Conservation (phyloP, 345 rosid species). For the Bruguiera sexangula region DNA sequence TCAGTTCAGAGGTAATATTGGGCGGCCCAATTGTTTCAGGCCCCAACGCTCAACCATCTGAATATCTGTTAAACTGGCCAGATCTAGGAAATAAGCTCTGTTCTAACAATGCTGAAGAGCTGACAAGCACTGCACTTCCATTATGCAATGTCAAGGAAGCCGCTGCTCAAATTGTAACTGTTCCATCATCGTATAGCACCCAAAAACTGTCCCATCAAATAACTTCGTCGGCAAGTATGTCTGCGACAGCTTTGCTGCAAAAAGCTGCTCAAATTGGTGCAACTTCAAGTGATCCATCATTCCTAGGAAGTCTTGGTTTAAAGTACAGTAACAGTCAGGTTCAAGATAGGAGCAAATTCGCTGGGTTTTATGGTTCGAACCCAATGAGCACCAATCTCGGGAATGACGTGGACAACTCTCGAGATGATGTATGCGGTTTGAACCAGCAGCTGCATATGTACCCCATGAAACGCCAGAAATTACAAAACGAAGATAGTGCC, state of each 20-base stretch:
- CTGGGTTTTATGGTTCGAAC: conserved; percentile 44
- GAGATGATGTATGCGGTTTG: not conserved
- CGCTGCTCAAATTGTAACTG: conserved; percentile 43
- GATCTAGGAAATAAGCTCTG: conserved; percentile 43
- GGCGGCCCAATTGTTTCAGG: conserved; percentile 27
- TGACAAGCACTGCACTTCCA: conserved; percentile 39
- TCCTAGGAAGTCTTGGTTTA: conserved; percentile 47
- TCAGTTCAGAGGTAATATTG: conserved; percentile 26
- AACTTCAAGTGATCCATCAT: conserved; percentile 53
- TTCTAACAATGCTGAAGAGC: conserved; percentile 23
- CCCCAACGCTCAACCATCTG: conserved; percentile 30
- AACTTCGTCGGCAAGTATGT: conserved; percentile 49
- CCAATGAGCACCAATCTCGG: conserved; percentile 19
- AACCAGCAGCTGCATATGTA: conserved; percentile 42
- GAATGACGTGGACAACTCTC: conserved; percentile 14
- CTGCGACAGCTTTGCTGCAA: conserved; percentile 91
- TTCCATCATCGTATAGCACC: conserved; percentile 71
- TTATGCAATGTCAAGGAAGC: conserved; percentile 30
- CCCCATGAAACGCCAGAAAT: conserved; percentile 54
- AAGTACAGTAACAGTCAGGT: conserved; percentile 31
- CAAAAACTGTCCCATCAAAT: conserved; percentile 38
- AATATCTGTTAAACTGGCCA: conserved; percentile 43
- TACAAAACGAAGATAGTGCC: conserved; percentile 29
- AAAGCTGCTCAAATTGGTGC: conserved; percentile 92
- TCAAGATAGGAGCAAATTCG: conserved; percentile 48